Base-by-base conservation (phyloP, 1,284 basidiomycete genomes). In the Rhodofomes roseus region DNA sequence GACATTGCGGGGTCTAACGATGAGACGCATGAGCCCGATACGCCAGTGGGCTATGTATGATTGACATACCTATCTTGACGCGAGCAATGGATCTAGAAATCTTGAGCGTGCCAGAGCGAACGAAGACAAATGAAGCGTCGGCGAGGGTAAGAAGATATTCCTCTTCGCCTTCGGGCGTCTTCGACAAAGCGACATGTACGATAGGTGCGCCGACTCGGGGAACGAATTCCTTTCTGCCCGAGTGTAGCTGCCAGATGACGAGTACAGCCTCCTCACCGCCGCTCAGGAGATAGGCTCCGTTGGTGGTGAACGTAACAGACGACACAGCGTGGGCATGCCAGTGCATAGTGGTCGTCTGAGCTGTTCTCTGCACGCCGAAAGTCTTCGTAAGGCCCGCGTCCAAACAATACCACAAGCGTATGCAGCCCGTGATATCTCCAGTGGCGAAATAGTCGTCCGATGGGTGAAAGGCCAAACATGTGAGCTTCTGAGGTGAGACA, bases 321-420 rank as follows among this genome's bases (percentile, higher is more conserved):
- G 91, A 87, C n/a, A 99, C 93, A 5, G 94, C 86, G 72, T 99
- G 96, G 0, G 96, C 91, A 71, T 99, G 97, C 97, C 97, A 99
- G 74, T 98, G 96, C 53, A 98, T 76, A 4, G 88, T 85, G 1
- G 93, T 91, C 0, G 95, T 96, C 62, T 93, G 89, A 1, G 90
- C 84, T 62, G 82, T 85, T 73, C 87, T 89, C 73, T 90, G 87
- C 23, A 86, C 81, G 14, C 82, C 85, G 41, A 78, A 76, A 36
- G 78, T 79, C 66, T 81, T 80, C 6, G 80, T 75, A 23, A 83
- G 66, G 57, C 79, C 74, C 53, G 88, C 83, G 62, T 87, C 84
- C 6, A 97, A 80, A 71, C 93, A 96, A 73, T 97, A 95, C 95
- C 96, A 98, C 12, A 98, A 73, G 39, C 93, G 84, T 53, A 99